Conservation (phyloP, 306 rosid species). For the Quercus variabilis region DNA sequence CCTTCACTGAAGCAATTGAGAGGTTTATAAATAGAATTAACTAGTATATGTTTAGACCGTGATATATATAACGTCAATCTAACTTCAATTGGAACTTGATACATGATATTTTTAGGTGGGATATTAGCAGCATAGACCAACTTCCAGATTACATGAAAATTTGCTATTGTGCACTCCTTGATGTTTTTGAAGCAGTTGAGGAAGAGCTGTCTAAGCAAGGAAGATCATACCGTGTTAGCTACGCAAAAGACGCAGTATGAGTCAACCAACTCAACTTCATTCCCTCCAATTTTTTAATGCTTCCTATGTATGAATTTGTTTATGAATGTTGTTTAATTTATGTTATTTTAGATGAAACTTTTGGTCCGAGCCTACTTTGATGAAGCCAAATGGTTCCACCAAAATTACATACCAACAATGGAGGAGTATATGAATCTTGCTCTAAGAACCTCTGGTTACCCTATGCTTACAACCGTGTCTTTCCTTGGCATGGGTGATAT, state of each 20-base stretch:
- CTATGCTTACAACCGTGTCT: not conserved
- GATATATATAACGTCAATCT: too few species aligned
- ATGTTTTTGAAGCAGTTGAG: slow-evolving; percentile 20
- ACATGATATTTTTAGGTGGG: slow-evolving; percentile 1
- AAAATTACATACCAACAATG: slow-evolving; percentile 26
- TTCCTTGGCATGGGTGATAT: slow-evolving; percentile 20
- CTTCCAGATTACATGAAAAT: slow-evolving; percentile 12
- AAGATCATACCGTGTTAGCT: not conserved
- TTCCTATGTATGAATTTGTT: not conserved
- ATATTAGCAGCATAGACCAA: not conserved
- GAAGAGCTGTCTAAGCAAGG: slow-evolving; percentile 17
- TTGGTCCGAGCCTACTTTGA: slow-evolving; percentile 5
- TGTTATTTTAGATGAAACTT: slow-evolving; percentile 1
- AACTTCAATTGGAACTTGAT: too few species aligned
- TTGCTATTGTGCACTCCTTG: not conserved
- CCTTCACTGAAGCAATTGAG: too few species aligned
- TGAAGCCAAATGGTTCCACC: slow-evolving; percentile 34
- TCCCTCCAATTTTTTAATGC: too few species aligned
- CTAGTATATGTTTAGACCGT: too few species aligned
- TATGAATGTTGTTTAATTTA: too few species aligned
- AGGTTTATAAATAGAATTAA: too few species aligned
- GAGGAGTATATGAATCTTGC: slow-evolving; percentile 32
- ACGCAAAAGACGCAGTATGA: slow-evolving; percentile 21
- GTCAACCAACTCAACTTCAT: not conserved
- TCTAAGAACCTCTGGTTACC: not conserved